Evolutionary conservation across 1,284 basidiomycete species (phyloP).

Genomic region (Ustilago nuda): DNA sequence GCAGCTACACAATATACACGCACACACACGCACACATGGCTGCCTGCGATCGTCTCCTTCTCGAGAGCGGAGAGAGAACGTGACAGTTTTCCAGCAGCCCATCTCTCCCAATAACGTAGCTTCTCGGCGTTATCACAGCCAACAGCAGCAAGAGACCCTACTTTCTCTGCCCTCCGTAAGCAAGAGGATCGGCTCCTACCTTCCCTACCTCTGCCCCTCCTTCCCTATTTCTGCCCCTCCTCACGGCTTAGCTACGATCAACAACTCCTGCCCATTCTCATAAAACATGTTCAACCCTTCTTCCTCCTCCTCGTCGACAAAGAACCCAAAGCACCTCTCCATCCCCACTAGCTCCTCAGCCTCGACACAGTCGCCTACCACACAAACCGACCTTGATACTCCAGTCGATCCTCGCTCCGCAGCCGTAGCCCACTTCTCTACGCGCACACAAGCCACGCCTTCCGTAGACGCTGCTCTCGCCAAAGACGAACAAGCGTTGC

Average conservation of each 20-base stretch:
- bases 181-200: constrained; percentile 1
- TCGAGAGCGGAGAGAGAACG: no score
- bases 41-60: no score
- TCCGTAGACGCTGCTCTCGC: constrained; percentile 7
- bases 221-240: not conserved
- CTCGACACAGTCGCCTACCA: constrained; percentile 28
- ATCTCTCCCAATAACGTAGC: not conserved
- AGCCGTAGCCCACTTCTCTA: constrained; percentile 8
- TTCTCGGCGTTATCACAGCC: constrained; percentile 1
- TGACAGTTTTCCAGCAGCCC: no score
- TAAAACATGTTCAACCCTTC: constrained; percentile 1
- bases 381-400: constrained; percentile 20
- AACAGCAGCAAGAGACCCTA: not conserved
- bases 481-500: constrained; percentile 26
- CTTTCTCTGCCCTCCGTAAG: not conserved
- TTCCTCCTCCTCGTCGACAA: constrained; percentile 1
- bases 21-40: not conserved
- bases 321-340: constrained; percentile 19
- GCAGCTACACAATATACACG: not conserved
- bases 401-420: constrained; percentile 6
- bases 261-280: not conserved
- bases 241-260: not conserved
- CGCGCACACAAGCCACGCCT: constrained; percentile 1
- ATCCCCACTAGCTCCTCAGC: constrained; percentile 17
- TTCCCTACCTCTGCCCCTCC: not conserved